phyloP scores from a whole-genome alignment of 345 rosid genomes.

The Lepidium aucheri region DNA sequence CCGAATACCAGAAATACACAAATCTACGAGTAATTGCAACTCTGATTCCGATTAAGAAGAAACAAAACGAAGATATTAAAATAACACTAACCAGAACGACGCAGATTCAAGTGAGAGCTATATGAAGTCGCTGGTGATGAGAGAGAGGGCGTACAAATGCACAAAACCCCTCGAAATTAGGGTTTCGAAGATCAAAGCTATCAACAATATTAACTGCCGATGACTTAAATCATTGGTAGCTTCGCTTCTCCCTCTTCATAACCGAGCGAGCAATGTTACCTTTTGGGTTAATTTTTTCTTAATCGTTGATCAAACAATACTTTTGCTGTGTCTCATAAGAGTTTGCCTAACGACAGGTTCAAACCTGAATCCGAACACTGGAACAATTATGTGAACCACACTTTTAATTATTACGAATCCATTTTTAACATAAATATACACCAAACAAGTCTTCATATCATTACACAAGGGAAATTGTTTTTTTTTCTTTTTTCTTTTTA shows the following conservation, averaged over 20 bases:
- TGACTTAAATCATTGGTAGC: not conserved
- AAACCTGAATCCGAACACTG: no score
- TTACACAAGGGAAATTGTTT: slow-evolving; percentile 1
- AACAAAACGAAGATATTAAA: not conserved
- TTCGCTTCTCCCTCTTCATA: no score
- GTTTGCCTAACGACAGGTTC: no score
- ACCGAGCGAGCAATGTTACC: no score
- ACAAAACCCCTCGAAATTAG: not conserved
- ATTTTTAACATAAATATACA: not conserved
- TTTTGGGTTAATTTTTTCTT: no score
- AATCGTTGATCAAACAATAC: no score
- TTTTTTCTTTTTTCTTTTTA: not conserved
- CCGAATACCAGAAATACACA: slow-evolving; percentile 1
- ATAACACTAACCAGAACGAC: slow-evolving; percentile 3
- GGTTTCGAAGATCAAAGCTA: not conserved
- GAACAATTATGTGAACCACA: no score
- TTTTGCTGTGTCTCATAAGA: no score
- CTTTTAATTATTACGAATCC: no score
- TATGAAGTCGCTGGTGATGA: not conserved
- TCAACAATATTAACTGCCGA: not conserved
- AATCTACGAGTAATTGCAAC: not conserved
- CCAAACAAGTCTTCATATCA: slow-evolving; percentile 3
- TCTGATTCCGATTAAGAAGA: not conserved
- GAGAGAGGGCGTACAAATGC: not conserved
- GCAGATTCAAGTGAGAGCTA: not conserved